Conservation (phyloP, 208 protist genomes). For the Acanthamoeba healyi region DNA sequence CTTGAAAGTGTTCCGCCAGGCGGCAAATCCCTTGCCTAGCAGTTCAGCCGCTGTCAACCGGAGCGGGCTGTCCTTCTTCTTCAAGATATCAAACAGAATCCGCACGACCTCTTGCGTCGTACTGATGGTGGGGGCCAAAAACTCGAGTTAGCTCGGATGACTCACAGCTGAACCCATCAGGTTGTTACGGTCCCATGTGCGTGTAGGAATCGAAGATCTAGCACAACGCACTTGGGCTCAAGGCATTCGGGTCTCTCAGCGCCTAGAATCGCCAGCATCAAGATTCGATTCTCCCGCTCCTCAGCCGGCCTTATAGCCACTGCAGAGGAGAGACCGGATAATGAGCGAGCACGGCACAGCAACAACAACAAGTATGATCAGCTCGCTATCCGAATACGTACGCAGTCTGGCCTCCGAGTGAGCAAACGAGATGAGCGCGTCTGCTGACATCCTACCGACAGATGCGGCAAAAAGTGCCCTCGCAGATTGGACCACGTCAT, state of each 20-base stretch:
- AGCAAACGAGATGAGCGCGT: conserved; percentile 10
- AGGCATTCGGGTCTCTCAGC: conserved; percentile 19
- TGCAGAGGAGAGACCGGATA: neutral
- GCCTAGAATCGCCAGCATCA: conserved; percentile 33
- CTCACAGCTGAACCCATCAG: too few relatives aligned
- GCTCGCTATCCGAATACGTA: too few relatives aligned
- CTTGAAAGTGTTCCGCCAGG: conserved; percentile 16
- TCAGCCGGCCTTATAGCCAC: neutral
- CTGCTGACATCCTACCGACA: neutral
- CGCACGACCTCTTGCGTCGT: conserved; percentile 25
- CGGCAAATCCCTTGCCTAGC: conserved; percentile 54
- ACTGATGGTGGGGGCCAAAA: neutral
- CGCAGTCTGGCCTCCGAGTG: conserved; percentile 5
- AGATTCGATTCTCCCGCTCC: neutral
- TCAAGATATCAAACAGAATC: neutral
- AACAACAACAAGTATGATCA: too few relatives aligned
- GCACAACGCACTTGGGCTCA: neutral
- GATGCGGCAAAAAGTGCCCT: neutral
- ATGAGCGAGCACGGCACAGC: neutral
- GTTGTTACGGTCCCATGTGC: too few relatives aligned
- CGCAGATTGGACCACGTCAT: conserved; percentile 44
- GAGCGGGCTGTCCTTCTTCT: conserved; percentile 21
- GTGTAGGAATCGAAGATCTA: too few relatives aligned
- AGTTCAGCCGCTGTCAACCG: conserved; percentile 51
- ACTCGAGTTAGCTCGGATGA: too few relatives aligned